Evolutionary conservation across 2,329 filamentous ascomycete genomes (phyloP).

Genomic region (Sporothrix inflata): DNA sequence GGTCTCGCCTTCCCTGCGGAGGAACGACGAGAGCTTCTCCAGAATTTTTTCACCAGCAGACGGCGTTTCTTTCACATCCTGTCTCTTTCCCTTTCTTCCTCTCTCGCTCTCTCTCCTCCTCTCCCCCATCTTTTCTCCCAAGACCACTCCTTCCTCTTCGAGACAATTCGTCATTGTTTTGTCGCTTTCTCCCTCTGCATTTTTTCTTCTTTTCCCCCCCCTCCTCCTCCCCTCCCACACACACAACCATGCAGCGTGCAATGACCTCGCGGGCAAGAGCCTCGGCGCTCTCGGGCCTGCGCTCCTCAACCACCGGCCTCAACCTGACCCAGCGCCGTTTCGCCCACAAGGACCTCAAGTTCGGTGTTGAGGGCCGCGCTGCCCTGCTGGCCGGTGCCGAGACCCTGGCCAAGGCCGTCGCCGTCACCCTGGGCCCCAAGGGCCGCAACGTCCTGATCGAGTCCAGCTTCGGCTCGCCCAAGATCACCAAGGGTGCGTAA

Average conservation of each 20-base stretch:
- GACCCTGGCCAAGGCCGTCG: constrained; percentile 93
- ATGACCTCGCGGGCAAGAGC: constrained; percentile 79
- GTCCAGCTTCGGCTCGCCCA: constrained; percentile 96
- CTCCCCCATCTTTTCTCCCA: constrained; percentile 20
- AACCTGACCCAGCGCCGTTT: constrained; percentile 86
- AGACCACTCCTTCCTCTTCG: background rate
- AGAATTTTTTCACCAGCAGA: constrained; percentile 24
- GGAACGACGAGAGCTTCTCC: constrained; percentile 26
- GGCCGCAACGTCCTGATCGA: constrained; percentile 98
- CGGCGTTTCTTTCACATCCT: constrained; percentile 3
- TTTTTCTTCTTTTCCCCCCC: background rate
- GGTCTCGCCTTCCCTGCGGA: constrained; percentile 16
- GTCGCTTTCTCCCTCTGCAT: background rate
- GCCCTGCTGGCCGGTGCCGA: constrained; percentile 91
- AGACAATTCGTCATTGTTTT: constrained; percentile 10
- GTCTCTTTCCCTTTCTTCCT: background rate
- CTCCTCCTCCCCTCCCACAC: constrained; percentile 33
- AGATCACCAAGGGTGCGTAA: constrained; percentile 94
- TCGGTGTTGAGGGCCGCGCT: constrained; percentile 92
- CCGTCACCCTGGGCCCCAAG: constrained; percentile 95
- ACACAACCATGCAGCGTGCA: constrained; percentile 86
- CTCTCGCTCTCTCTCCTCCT: background rate
- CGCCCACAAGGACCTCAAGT: constrained; percentile 99
- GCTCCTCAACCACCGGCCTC: constrained; percentile 59
- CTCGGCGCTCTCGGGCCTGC: constrained; percentile 74